These are phyloP conservation scores for Skeletonema marinoi DNA, from an alignment of 108 stramenopile species.

Conservation along the genomic window DNA sequence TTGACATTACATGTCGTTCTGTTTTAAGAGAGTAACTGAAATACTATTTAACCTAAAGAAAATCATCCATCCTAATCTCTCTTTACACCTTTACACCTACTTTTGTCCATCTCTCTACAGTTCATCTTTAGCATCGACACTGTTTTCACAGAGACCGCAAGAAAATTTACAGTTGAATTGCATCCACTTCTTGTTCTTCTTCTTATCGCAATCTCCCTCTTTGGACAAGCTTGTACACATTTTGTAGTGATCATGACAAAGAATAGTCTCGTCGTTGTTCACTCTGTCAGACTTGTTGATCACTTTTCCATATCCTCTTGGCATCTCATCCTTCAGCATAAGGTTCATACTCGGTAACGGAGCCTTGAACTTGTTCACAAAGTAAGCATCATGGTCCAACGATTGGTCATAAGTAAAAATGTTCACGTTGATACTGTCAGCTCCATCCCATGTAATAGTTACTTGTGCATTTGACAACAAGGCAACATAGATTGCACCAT, in stretches of 20 bases:
- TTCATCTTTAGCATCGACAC: neutral
- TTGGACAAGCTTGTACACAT: slow-evolving; percentile 21
- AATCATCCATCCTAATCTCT: neutral
- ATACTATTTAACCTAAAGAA: neutral
- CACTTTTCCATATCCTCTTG: slow-evolving; percentile 59
- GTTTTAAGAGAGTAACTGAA: neutral
- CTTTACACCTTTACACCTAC: neutral
- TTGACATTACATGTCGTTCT: too few species aligned
- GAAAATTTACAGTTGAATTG: slow-evolving; percentile 34
- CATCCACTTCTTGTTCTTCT: slow-evolving; percentile 40
- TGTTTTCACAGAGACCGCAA: slow-evolving; percentile 31
- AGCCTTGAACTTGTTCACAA: slow-evolving; percentile 27
- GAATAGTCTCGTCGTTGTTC: slow-evolving; percentile 36
- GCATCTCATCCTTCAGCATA: slow-evolving; percentile 61
- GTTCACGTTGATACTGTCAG: slow-evolving; percentile 58
- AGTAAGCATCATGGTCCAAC: slow-evolving; percentile 14
- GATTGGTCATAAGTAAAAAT: slow-evolving; percentile 58
- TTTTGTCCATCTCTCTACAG: neutral
- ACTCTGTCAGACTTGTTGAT: slow-evolving; percentile 47
- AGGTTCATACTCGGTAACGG: slow-evolving; percentile 26
- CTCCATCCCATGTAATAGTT: slow-evolving; percentile 67
- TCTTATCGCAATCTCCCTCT: slow-evolving; percentile 20
- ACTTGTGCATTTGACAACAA: slow-evolving; percentile 37
- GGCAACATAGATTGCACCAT: slow-evolving; percentile 56
- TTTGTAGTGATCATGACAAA: slow-evolving; percentile 48